These are phyloP conservation scores for Colletotrichum abscissum DNA, from an alignment of 2,329 filamentous ascomycete genomes.

Conservation along the genomic window DNA sequence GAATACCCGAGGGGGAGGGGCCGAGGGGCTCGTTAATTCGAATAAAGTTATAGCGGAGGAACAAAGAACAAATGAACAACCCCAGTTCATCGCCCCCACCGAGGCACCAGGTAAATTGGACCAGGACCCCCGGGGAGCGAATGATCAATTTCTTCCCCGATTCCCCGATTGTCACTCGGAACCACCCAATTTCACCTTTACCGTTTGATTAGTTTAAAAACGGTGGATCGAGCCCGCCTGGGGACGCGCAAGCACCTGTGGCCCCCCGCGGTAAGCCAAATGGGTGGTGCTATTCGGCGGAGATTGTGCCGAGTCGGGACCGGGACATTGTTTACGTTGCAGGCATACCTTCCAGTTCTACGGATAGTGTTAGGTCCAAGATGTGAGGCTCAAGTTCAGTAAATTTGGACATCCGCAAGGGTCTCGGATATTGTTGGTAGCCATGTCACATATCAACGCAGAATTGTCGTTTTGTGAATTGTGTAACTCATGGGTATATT, in stretches of 20 bases:
- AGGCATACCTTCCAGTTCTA: background rate
- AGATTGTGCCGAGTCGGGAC: background rate
- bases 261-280: background rate
- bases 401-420: too few relatives aligned
- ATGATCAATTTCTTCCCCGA: background rate
- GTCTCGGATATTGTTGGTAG: background rate
- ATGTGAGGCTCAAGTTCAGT: background rate
- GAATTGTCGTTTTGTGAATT: too few relatives aligned
- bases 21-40: background rate
- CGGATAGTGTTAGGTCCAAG: too few relatives aligned
- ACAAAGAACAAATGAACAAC: background rate
- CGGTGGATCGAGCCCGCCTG: background rate
- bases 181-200: background rate
- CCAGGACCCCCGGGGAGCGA: background rate
- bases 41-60: slow-evolving; percentile 1
- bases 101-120: background rate
- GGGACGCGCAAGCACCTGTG: slow-evolving; percentile 18
- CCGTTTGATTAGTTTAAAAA: background rate
- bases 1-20: background rate
- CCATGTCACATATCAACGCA: background rate
- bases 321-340: background rate
- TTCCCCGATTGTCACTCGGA: background rate
- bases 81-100: background rate
- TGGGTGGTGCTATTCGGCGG: background rate
- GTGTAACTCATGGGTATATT: background rate